Base-by-base conservation (phyloP, 331 rosid genomes). In the Cucumis variabilis region DNA sequence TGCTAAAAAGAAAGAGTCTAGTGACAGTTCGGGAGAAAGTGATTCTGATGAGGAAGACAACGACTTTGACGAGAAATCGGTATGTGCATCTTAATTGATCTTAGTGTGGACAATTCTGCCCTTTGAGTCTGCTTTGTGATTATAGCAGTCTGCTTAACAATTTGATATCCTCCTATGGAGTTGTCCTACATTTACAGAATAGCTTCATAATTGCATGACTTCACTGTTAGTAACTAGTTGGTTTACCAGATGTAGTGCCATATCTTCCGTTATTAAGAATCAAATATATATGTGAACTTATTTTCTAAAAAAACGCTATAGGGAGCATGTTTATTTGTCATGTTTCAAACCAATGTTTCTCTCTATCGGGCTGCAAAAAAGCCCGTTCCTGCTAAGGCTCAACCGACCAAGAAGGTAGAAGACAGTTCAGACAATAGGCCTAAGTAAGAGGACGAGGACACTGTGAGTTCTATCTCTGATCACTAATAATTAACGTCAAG, bases 11-110 rank as follows among this genome's bases (percentile, higher is more conserved):
- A 89, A 91, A 75, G 87, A 89, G 3, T 46, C 91, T 9, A 83
- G 89, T n/a, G 89, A 88, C 68, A 89, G 89, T 85, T 91, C 89
- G 55, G 98, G 90, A 14, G 94, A 89, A 16, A 66, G 87, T 82
- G 89, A 85, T 24, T 88, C 88, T 60, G 90, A 55, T 83, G 90
- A 88, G 21, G 91, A 89, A 13, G 91, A 87, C 75, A 80, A 83
- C 65, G 85, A 85, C 17, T 88, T 86, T 55, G 90, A 73, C 27
- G 77, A 88, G 19, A 88, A 90, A 17, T 63, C 50, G 90, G 93
- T 91, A 75, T 60, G 13, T 30, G 30, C 71, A 28, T 50, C 50
- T 33, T 63, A 24, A n/a, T 33, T 7, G 15, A 33, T 28, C 44
- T 63, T 33, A 13, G 16, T 13, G 44, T 37, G 19, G 30, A 12